A percentile compares a stretch with the other conserved stretches of the same genome.
phyloP scores from a whole-genome alignment of 1,284 basidiomycete genomes.

The Puccinia novopanici region DNA sequence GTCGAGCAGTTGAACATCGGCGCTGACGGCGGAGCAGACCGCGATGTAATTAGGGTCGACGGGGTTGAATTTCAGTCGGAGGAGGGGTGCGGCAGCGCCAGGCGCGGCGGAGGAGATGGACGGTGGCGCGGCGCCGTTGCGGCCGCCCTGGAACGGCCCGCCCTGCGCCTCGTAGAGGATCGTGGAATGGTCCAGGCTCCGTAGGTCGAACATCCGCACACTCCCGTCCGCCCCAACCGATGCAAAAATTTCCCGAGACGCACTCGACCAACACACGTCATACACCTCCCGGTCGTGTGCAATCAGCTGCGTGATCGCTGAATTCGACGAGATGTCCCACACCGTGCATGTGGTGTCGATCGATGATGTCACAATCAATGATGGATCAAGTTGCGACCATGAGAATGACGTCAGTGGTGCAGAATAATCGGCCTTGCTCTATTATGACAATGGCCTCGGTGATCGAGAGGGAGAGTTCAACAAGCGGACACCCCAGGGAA shows the following conservation, averaged over 20 bases:
- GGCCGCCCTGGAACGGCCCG: slow-evolving; percentile 68
- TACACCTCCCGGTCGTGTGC: slow-evolving; percentile 97
- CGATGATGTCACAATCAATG: slow-evolving; percentile 88
- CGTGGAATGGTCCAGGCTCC: slow-evolving; percentile 94
- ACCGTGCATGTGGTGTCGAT: slow-evolving; percentile 64
- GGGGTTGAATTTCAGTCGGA: slow-evolving; percentile 82
- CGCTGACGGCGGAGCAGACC: slow-evolving; percentile 87
- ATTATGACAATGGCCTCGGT: neutral
- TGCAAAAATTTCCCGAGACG: slow-evolving; percentile 96
- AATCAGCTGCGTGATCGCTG: slow-evolving; percentile 91
- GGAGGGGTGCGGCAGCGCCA: slow-evolving; percentile 70
- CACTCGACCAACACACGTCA: slow-evolving; percentile 96
- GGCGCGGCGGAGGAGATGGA: slow-evolving; percentile 63
- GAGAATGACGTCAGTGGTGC: slow-evolving; percentile 92
- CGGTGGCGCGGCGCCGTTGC: slow-evolving; percentile 60
- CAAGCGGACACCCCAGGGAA: neutral
- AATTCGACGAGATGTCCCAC: slow-evolving; percentile 90
- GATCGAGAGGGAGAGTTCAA: neutral
- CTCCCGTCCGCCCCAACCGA: slow-evolving; percentile 97
- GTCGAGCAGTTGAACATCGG: slow-evolving; percentile 83
- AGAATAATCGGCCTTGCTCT: slow-evolving; percentile 81
- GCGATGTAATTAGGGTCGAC: slow-evolving; percentile 85
- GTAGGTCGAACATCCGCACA: slow-evolving; percentile 91
- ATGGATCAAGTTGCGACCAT: slow-evolving; percentile 94
- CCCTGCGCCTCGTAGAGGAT: slow-evolving; percentile 86